Base-by-base conservation (phyloP, 495 filamentous ascomycete genomes). In the Tuber umbilicatum region DNA sequence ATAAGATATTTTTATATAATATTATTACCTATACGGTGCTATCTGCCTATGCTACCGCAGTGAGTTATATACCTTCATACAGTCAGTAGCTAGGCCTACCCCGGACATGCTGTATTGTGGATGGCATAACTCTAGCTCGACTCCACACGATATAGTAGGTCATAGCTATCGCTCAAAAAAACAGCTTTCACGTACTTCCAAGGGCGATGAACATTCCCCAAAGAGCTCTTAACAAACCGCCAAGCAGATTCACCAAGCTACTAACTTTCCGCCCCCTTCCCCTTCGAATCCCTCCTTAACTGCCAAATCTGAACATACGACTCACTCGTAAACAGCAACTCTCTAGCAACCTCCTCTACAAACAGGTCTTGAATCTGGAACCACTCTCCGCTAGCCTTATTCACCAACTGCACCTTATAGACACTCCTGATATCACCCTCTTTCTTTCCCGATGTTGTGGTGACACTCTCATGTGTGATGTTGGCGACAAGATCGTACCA, bases 261-360 rank as follows among this genome's bases (percentile, higher is more conserved):
- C 55, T 64, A 64, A 31, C 12, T 87, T n/a, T 82, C 85, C 78
- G 86, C 87, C 60, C 82, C 81, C 77, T 84, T 81, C n/a, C 79
- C 83, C 40, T 78, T 81, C 71, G 82, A 77, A 72, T 85, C 83
- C 83, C 88, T 91, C 84, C 95, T 88, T 83, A 91, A 87, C 87
- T 99, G 95, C 95, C 95, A 99, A 72, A 99, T 89, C 89, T 97
- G 96, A 78, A 97, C 82, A 85, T 97, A 97, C 64, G 90, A 93
- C 87, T 99, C 95, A 41, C 93, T 91, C 2, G 94, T 91, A 81
- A 95, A 97, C 79, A 99, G 81, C 78, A 94, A 87, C 86, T 98
- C 94, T 75, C 87, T 91, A 80, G 92, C 89, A 23, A 92, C 92
- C 83, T 89, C 87, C 81, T 97, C 92, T 7, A 98, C 94, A 83